Evolutionary conservation across 2,329 filamentous ascomycete genomes (phyloP).

Genomic region (Microdochium nivale): DNA sequence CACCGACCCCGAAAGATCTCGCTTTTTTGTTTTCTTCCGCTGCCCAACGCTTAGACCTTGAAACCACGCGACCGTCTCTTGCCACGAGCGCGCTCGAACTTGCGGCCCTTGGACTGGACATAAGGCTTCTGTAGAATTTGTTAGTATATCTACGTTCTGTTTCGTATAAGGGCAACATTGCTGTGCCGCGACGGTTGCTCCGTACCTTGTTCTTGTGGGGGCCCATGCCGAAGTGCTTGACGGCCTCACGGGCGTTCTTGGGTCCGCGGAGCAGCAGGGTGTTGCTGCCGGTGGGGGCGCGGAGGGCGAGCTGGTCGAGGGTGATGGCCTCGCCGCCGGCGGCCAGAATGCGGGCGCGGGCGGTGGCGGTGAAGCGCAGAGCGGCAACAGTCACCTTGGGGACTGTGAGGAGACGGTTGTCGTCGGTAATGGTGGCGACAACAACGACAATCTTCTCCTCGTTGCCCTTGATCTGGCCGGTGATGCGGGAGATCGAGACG

Average conservation of each 20-base stretch:
- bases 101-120: slow-evolving; percentile 96
- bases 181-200: slow-evolving; percentile 12
- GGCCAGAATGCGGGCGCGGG: slow-evolving; percentile 85
- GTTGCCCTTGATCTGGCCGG: slow-evolving; percentile 55
- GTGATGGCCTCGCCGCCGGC: slow-evolving; percentile 94
- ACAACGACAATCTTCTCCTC: slow-evolving; percentile 86
- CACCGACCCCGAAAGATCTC: slow-evolving; percentile 1
- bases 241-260: slow-evolving; percentile 95
- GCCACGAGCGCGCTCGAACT: slow-evolving; percentile 99
- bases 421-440: slow-evolving; percentile 92
- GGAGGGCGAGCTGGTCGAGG: slow-evolving; percentile 92
- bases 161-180: accelerated
- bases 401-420: slow-evolving; percentile 84
- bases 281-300: slow-evolving; percentile 92
- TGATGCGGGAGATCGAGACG: slow-evolving; percentile 88
- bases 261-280: slow-evolving; percentile 94
- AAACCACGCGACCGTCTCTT: slow-evolving; percentile 97
- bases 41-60: slow-evolving; percentile 81
- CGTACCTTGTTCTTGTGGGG: slow-evolving; percentile 94
- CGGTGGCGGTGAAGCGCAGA: slow-evolving; percentile 92
- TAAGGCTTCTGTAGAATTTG: slow-evolving; percentile 69
- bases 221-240: slow-evolving; percentile 99
- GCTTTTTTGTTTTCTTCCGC: slow-evolving; percentile 8
- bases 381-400: slow-evolving; percentile 93
- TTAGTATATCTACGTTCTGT: slow-evolving; percentile 20